Percentiles rank a stretch among this genome's conserved stretches.
Evolutionary conservation across 139 green algal genomes (phyloP).

Genomic region (Chlorella sp.): DNA sequence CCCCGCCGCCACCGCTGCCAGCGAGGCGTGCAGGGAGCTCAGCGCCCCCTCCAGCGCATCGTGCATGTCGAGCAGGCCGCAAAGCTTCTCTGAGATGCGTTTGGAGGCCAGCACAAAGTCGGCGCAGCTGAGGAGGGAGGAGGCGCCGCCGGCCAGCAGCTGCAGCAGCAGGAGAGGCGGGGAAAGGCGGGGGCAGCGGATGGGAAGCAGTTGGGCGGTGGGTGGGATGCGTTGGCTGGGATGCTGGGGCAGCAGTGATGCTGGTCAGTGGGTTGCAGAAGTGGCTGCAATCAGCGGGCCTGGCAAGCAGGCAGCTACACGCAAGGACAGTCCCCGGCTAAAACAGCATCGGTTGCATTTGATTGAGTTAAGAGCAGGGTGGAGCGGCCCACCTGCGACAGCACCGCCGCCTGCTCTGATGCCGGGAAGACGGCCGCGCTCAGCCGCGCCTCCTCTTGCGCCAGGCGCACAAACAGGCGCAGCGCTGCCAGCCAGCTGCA

Average conservation of each 20-base stretch:
- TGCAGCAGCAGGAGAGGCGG: constrained; percentile 13
- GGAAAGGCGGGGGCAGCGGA: too few relatives aligned
- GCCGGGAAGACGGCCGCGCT: constrained; percentile 23
- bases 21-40: constrained; percentile 5
- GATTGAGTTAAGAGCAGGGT: too few relatives aligned
- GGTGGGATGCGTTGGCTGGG: too few relatives aligned
- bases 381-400: constrained; percentile 12
- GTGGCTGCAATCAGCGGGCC: not conserved
- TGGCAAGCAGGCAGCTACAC: too few relatives aligned
- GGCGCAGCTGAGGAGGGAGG: not conserved
- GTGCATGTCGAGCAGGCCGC: constrained; percentile 56
- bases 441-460: constrained; percentile 31
- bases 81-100: constrained; percentile 47
- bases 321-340: too few relatives aligned
- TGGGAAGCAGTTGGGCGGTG: too few relatives aligned
- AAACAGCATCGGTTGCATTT: too few relatives aligned
- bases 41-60: constrained; percentile 37
- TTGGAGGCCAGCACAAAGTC: constrained; percentile 30
- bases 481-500: constrained; percentile 51
- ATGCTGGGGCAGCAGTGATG: too few relatives aligned
- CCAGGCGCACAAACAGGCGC: constrained; percentile 38
- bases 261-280: not conserved
- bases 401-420: not conserved
- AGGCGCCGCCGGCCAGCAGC: constrained; percentile 19
- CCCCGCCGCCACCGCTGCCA: not conserved